Base-by-base conservation (phyloP, 2,329 filamentous ascomycete genomes). In the Coleophoma crateriformis region DNA sequence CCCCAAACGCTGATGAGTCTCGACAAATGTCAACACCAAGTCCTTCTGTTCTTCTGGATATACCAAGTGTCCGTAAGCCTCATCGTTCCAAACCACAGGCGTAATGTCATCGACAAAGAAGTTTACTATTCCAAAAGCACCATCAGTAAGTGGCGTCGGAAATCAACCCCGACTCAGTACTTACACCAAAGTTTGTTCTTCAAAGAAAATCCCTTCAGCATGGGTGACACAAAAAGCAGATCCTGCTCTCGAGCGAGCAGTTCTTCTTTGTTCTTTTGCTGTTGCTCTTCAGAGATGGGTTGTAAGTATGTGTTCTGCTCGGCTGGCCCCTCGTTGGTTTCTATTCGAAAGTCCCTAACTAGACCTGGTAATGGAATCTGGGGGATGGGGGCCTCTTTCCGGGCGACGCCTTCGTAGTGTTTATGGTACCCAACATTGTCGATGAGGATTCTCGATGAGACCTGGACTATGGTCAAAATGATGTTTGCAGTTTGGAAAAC, bases 41-140 rank as follows among this genome's bases (percentile, higher is more conserved):
- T 74, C 70, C 56, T 76, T 77, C 34, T 74, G 70, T 50, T 72
- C 65, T 32, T 72, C 68, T 39, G 72, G 68, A 54, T 74, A 74
- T 4, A 76, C 73, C 5, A 76, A 64, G 40, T 75, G 70, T 3
- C 68, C 67, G 54, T 68, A 76, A 0, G 73, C 73, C 7, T 67
- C 57, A 50, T 69, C 66, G 54, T 76, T 75, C 73, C 73, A 60
- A 11, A 46, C 33, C 6, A 58, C 47, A 15, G 52, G 50, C 32
- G 51, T 47, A 20, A 60, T 49, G 19, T 54, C 50, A 33, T 56
- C 54, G 10, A 60, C 50, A 17, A 52, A 57, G 45, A 59, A 66
- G 64, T 63, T 51, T 7, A 54, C 55, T 58, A 33, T 27, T 27
- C 6, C 8, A 7, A 7, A 27, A 27, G 27, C 27, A 27, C 7